Evolutionary conservation across 2,329 filamentous ascomycete species (phyloP).

Genomic region (Alternaria infectoria): DNA sequence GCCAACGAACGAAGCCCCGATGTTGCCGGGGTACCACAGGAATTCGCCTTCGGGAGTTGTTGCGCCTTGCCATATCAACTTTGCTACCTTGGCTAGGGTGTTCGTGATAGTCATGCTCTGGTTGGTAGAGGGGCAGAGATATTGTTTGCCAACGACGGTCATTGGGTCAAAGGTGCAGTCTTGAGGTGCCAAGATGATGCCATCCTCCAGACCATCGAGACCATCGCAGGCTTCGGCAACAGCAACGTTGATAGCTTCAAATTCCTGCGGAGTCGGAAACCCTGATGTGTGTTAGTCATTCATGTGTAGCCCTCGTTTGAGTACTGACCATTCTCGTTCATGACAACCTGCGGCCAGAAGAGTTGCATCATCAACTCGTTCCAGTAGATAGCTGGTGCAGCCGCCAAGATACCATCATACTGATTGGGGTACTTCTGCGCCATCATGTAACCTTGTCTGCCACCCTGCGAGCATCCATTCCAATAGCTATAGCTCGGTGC

Average conservation of each 20-base stretch:
- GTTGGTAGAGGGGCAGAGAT: slow-evolving; percentile 9
- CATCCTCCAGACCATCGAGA: slow-evolving; percentile 42
- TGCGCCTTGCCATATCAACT: slow-evolving; percentile 21
- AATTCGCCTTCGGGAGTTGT: slow-evolving; percentile 12
- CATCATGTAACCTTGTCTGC: slow-evolving; percentile 36
- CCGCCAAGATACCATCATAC: slow-evolving; percentile 40
- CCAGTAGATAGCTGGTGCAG: slow-evolving; percentile 34
- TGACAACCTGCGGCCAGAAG: slow-evolving; percentile 32
- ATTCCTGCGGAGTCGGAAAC: slow-evolving; percentile 25
- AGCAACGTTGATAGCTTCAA: slow-evolving; percentile 23
- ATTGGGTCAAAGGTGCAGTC: slow-evolving; percentile 29
- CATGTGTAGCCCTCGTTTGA: background rate
- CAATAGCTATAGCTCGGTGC: slow-evolving; percentile 39
- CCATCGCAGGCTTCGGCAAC: slow-evolving; percentile 29
- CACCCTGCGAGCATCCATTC: slow-evolving; percentile 33
- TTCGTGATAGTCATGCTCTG: slow-evolving; percentile 11
- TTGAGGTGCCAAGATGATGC: slow-evolving; percentile 27
- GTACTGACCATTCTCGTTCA: slow-evolving; percentile 29
- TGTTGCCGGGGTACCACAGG: slow-evolving; percentile 19
- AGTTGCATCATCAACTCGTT: slow-evolving; percentile 19
- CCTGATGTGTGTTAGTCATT: background rate
- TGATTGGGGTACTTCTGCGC: slow-evolving; percentile 39
- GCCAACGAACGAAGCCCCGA: slow-evolving; percentile 10
- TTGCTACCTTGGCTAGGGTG: slow-evolving; percentile 14
- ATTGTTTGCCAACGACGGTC: slow-evolving; percentile 15